Conservation (phyloP, 2,329 filamentous ascomycete genomes). For the Fusarium aywerte region DNA sequence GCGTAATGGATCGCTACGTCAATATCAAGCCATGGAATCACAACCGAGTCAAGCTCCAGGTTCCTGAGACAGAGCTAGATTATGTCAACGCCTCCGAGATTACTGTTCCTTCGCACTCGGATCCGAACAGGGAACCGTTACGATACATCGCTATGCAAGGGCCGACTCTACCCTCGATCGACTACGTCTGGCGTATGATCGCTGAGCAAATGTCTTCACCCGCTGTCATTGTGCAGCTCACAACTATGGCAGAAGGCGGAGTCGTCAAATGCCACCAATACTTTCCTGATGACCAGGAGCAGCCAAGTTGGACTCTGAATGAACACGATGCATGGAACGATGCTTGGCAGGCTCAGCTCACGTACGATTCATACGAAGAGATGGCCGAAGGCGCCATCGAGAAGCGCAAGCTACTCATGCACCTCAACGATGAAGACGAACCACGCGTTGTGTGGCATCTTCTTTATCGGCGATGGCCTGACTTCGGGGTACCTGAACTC, state of each 20-base stretch:
- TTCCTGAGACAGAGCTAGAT: constrained; percentile 77
- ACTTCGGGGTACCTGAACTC: constrained; percentile 83
- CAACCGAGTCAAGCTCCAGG: constrained; percentile 83
- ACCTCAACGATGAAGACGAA: constrained; percentile 58
- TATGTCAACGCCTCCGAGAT: constrained; percentile 88
- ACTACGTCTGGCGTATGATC: constrained; percentile 96
- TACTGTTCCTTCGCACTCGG: constrained; percentile 59
- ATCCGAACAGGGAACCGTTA: constrained; percentile 54
- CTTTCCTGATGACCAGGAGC: constrained; percentile 72
- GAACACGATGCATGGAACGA: constrained; percentile 72
- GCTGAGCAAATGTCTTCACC: constrained; percentile 78
- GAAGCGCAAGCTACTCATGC: constrained; percentile 76
- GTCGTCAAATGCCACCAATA: constrained; percentile 90
- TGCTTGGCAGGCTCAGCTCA: constrained; percentile 74
- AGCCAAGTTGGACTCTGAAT: constrained; percentile 67
- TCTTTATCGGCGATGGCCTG: constrained; percentile 88
- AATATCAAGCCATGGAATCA: constrained; percentile 92
- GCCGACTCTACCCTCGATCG: constrained; percentile 78
- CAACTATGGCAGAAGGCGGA: constrained; percentile 81
- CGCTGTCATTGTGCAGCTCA: constrained; percentile 93
- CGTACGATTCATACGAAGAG: constrained; percentile 71
- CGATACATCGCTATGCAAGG: constrained; percentile 94
- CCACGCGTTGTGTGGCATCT: constrained; percentile 81
- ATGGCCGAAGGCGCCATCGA: constrained; percentile 69
- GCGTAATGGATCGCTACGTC: constrained; percentile 78